These are phyloP conservation scores for Botryotinia globosa DNA, from an alignment of 2,329 filamentous ascomycete species.

Conservation along the genomic window DNA sequence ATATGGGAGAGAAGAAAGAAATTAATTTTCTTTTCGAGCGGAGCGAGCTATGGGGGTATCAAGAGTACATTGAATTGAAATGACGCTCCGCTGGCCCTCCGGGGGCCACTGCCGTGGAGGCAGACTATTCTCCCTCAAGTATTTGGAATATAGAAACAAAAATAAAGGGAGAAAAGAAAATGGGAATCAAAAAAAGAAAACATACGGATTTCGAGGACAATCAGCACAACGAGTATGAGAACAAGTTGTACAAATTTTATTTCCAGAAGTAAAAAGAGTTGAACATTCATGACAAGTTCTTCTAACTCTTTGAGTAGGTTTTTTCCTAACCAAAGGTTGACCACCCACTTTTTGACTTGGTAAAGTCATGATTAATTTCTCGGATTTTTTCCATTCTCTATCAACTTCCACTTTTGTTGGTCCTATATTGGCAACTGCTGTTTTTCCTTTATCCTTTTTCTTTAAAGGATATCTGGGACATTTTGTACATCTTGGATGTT, in stretches of 20 bases:
- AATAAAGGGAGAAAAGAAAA: accelerated
- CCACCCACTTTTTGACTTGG: constrained; percentile 61
- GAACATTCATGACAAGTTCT: constrained; percentile 75
- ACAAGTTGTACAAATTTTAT: constrained; percentile 66
- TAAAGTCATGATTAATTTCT: constrained; percentile 56
- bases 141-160: neutral
- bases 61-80: neutral
- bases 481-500: constrained; percentile 76
- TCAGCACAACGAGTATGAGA: constrained; percentile 73
- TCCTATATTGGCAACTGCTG: constrained; percentile 50
- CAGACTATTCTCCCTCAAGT: neutral
- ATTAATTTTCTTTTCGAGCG: neutral
- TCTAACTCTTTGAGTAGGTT: constrained; percentile 68
- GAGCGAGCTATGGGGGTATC: neutral
- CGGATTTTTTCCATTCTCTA: constrained; percentile 34
- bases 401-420: constrained; percentile 28
- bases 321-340: constrained; percentile 70
- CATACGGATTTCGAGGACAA: constrained; percentile 77
- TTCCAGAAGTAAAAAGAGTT: constrained; percentile 55
- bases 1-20: neutral
- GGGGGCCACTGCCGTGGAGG: neutral
- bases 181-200: constrained; percentile 30
- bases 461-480: constrained; percentile 67
- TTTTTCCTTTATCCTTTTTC: constrained; percentile 52
- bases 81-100: constrained; percentile 1